These are phyloP conservation scores for Coleophoma crateriformis DNA, from an alignment of 2,329 filamentous ascomycete species.

Conservation along the genomic window DNA sequence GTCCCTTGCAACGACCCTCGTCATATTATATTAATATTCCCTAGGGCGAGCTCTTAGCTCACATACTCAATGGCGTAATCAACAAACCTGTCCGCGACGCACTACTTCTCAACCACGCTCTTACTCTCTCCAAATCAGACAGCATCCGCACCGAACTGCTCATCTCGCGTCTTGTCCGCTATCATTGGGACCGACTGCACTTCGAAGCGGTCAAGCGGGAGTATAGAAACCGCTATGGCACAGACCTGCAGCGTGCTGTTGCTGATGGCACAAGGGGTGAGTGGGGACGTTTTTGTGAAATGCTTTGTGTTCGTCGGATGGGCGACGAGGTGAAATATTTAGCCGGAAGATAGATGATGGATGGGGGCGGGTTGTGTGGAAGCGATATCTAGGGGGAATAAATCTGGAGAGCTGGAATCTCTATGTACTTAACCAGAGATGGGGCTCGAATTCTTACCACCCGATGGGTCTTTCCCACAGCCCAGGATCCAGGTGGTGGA, in stretches of 20 bases:
- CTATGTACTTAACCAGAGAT: too few relatives aligned
- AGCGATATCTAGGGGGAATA: too few relatives aligned
- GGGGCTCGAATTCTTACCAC: too few relatives aligned
- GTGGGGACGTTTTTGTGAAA: constrained; percentile 71
- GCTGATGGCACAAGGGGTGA: constrained; percentile 70
- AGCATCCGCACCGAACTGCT: constrained; percentile 76
- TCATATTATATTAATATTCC: neutral
- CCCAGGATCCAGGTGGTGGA: too few relatives aligned
- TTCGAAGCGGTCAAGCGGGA: constrained; percentile 74
- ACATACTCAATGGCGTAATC: constrained; percentile 94
- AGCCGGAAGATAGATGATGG: constrained; percentile 28
- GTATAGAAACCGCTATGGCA: constrained; percentile 72
- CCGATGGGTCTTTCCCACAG: too few relatives aligned
- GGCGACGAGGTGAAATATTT: constrained; percentile 47
- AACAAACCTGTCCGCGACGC: constrained; percentile 93
- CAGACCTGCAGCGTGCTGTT: constrained; percentile 72
- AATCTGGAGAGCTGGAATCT: too few relatives aligned
- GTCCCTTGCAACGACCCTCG: constrained; percentile 32
- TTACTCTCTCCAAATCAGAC: constrained; percentile 63
- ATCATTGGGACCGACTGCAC: constrained; percentile 89
- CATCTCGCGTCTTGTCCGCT: constrained; percentile 78
- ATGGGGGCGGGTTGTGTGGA: too few relatives aligned
- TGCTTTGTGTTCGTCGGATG: constrained; percentile 59
- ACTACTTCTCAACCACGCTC: constrained; percentile 83
- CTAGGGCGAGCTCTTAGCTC: constrained; percentile 88